phyloP scores from a whole-genome alignment of 345 rosid species.

The Arabidopsis suecica region DNA sequence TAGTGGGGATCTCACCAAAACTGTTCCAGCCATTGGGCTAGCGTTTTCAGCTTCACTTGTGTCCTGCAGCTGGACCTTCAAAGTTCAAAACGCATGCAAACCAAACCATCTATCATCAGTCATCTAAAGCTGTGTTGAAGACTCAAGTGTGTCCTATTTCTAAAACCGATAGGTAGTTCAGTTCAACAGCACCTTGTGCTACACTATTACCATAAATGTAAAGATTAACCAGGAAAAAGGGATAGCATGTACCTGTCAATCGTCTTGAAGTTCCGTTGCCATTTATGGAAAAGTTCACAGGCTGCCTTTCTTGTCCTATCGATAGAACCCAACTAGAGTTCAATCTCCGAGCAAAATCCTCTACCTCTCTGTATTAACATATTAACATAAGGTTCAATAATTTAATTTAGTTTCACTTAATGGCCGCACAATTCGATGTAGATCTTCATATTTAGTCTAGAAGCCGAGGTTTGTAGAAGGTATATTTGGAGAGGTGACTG shows the following conservation, averaged over 20 bases:
- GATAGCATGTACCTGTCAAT: conserved; percentile 52
- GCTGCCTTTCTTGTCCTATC: conserved; percentile 67
- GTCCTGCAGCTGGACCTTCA: conserved; percentile 47
- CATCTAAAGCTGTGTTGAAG: conserved; percentile 29
- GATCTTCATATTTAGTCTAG: background rate
- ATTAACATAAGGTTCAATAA: conserved; percentile 16
- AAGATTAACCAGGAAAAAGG: background rate
- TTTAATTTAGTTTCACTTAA: conserved; percentile 1
- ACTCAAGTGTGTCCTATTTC: conserved; percentile 26
- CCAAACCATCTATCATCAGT: conserved; percentile 34
- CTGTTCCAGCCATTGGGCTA: conserved; percentile 46
- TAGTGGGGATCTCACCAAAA: conserved; percentile 44
- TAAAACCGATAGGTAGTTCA: background rate
- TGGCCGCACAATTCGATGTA: conserved; percentile 11
- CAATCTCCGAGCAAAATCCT: conserved; percentile 90
- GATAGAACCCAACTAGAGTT: conserved; percentile 85
- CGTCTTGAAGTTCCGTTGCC: conserved; percentile 58
- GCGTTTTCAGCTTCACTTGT: conserved; percentile 35
- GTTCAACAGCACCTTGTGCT: conserved; percentile 10
- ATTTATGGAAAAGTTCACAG: conserved; percentile 54
- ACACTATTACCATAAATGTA: background rate
- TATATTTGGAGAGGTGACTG: conserved; percentile 9
- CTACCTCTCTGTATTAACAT: conserved; percentile 72
- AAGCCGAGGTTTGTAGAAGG: background rate
- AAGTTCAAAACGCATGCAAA: conserved; percentile 36